Evolutionary conservation across 106 monocot genomes (phyloP).

Genomic region (Ottelia alismoides): DNA sequence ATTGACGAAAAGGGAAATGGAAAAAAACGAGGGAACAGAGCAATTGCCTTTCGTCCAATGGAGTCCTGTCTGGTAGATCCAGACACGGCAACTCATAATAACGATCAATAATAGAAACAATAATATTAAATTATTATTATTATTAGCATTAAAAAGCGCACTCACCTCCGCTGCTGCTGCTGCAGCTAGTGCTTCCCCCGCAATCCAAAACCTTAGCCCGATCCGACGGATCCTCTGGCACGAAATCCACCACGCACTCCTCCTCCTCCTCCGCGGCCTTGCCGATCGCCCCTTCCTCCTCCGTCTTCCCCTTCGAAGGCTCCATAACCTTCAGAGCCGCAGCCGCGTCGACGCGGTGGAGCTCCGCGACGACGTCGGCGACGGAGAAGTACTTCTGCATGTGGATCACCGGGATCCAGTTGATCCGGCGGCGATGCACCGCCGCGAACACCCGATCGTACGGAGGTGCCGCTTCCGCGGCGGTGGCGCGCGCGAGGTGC

Average conservation of each 20-base stretch:
- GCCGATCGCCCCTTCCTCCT: neutral
- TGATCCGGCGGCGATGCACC: slow-evolving; percentile 53
- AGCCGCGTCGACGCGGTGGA: no score
- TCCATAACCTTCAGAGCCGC: slow-evolving; percentile 28
- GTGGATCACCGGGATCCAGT: slow-evolving; percentile 81
- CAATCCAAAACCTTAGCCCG: no score
- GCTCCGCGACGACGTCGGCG: slow-evolving; percentile 45
- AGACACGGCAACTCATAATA: no score
- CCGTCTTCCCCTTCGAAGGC: neutral
- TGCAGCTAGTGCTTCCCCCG: no score
- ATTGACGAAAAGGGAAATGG: no score
- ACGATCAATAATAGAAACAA: neutral
- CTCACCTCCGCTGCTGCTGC: neutral
- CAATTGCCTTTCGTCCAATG: no score
- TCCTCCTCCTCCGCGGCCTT: neutral
- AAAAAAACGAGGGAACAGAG: no score
- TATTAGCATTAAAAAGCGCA: no score
- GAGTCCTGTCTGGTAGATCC: no score
- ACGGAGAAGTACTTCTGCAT: slow-evolving; percentile 82
- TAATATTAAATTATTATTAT: neutral
- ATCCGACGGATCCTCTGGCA: no score
- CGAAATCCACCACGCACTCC: no score
- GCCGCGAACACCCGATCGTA: slow-evolving; percentile 45
- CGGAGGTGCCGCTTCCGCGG: slow-evolving; percentile 3
- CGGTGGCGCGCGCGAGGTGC: slow-evolving; percentile 43